Conservation (phyloP, 352 stramenopile genomes). For the Pythium brachiatum region DNA sequence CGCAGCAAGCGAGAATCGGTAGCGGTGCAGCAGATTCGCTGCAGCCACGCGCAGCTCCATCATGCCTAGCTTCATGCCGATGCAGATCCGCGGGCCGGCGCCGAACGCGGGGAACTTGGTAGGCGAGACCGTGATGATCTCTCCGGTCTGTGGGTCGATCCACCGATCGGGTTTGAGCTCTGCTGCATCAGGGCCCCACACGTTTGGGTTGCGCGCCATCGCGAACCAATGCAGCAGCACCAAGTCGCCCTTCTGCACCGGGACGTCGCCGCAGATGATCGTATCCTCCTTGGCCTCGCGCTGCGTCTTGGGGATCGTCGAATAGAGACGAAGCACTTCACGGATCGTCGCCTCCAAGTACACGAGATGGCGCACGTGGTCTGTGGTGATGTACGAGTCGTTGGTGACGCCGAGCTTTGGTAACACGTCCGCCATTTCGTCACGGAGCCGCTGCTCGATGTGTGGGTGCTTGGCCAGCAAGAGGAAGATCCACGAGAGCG, state of each 20-base stretch:
- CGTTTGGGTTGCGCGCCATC: slow-evolving; percentile 25
- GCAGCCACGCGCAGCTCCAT: slow-evolving; percentile 27
- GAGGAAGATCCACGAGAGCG: slow-evolving; percentile 72
- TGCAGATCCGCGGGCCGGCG: slow-evolving; percentile 38
- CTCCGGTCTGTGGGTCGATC: slow-evolving; percentile 22
- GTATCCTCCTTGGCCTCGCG: slow-evolving; percentile 56
- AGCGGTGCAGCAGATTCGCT: slow-evolving; percentile 9
- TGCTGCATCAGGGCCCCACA: slow-evolving; percentile 47
- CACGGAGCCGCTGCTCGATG: slow-evolving; percentile 26
- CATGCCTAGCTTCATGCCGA: slow-evolving; percentile 41
- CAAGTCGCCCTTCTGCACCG: slow-evolving; percentile 18
- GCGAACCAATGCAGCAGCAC: slow-evolving; percentile 29
- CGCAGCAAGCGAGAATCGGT: slow-evolving; percentile 3
- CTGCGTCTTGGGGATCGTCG: slow-evolving; percentile 46
- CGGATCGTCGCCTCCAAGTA: slow-evolving; percentile 59
- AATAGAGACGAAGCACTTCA: slow-evolving; percentile 66
- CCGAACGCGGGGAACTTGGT: slow-evolving; percentile 35
- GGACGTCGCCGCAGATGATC: slow-evolving; percentile 29
- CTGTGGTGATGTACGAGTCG: slow-evolving; percentile 23
- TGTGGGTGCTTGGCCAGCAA: slow-evolving; percentile 61
- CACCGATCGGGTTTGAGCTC: slow-evolving; percentile 60
- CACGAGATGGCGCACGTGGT: slow-evolving; percentile 43
- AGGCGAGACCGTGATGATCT: not conserved
- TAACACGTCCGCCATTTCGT: not conserved
- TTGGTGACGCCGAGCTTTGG: not conserved